Conservation (phyloP, 164 flowering plant species). For the Houttuynia cordata region DNA sequence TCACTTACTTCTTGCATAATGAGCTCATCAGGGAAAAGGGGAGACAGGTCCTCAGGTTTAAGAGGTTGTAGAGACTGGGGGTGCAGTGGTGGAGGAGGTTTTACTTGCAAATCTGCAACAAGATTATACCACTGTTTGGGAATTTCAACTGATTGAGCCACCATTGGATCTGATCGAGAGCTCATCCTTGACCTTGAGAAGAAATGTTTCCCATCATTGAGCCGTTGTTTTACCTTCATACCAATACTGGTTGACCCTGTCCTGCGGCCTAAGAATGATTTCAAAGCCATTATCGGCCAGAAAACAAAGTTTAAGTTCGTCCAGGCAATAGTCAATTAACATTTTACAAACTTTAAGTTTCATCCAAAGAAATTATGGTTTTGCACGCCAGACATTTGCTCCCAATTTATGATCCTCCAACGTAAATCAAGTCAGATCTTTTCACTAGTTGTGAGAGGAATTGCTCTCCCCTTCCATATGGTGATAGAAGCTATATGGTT, state of each 20-base stretch:
- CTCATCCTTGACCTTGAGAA: neutral
- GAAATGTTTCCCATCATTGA: neutral
- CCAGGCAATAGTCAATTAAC: too few relatives aligned
- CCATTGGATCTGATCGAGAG: neutral
- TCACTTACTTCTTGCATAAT: constrained; percentile 63
- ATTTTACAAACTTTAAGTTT: too few relatives aligned
- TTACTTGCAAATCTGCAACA: constrained; percentile 67
- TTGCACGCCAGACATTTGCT: too few relatives aligned
- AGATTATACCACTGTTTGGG: constrained; percentile 67
- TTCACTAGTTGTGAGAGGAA: too few relatives aligned
- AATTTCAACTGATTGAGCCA: neutral
- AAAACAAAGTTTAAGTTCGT: too few relatives aligned
- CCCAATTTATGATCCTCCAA: too few relatives aligned
- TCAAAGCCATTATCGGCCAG: too few relatives aligned
- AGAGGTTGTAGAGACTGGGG: constrained; percentile 63
- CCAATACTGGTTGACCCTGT: neutral
- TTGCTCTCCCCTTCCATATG: too few relatives aligned
- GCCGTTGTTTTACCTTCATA: neutral
- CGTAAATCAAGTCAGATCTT: too few relatives aligned
- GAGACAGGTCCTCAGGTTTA: constrained; percentile 64
- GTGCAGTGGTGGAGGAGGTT: constrained; percentile 80
- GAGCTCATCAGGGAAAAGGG: constrained; percentile 73
- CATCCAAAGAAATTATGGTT: too few relatives aligned
- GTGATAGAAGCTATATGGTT: too few relatives aligned
- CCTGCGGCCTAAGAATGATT: too few relatives aligned